Conservation (phyloP, 2,329 filamentous ascomycete genomes). For the Colletotrichum horii region DNA sequence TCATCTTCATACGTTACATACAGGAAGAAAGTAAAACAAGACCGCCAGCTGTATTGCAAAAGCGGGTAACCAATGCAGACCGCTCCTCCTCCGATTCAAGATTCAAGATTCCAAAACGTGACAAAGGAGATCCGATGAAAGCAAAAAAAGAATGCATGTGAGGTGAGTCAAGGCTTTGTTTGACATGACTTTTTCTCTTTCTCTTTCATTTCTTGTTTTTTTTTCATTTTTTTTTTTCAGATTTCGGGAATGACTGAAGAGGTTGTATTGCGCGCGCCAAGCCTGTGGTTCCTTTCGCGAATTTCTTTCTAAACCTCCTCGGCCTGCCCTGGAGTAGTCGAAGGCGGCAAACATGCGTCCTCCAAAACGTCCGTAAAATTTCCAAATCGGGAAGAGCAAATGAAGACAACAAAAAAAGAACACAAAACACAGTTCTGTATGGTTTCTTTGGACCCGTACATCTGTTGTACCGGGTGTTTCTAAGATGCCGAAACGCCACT, state of each 20-base stretch:
- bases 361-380: slow-evolving; percentile 14
- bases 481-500: slow-evolving; percentile 18
- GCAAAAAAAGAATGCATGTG: slow-evolving; percentile 26
- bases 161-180: slow-evolving; percentile 25
- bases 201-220: background rate
- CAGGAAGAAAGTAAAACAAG: background rate
- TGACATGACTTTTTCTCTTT: slow-evolving; percentile 1
- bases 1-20: slow-evolving; percentile 17
- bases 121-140: slow-evolving; percentile 12
- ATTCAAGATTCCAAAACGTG: background rate
- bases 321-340: slow-evolving; percentile 20
- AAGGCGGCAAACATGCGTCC: slow-evolving; percentile 9
- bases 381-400: background rate
- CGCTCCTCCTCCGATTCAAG: slow-evolving; percentile 1
- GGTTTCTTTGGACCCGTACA: slow-evolving; percentile 3
- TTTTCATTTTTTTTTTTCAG: background rate
- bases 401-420: background rate
- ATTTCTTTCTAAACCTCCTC: background rate
- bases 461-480: slow-evolving; percentile 5
- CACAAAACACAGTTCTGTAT: slow-evolving; percentile 13
- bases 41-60: slow-evolving; percentile 23
- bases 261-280: background rate
- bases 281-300: background rate
- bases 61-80: slow-evolving; percentile 24
- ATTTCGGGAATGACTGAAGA: background rate